These are phyloP conservation scores for Penicillium mononematosum DNA, from an alignment of 495 filamentous ascomycete species.

Conservation along the genomic window DNA sequence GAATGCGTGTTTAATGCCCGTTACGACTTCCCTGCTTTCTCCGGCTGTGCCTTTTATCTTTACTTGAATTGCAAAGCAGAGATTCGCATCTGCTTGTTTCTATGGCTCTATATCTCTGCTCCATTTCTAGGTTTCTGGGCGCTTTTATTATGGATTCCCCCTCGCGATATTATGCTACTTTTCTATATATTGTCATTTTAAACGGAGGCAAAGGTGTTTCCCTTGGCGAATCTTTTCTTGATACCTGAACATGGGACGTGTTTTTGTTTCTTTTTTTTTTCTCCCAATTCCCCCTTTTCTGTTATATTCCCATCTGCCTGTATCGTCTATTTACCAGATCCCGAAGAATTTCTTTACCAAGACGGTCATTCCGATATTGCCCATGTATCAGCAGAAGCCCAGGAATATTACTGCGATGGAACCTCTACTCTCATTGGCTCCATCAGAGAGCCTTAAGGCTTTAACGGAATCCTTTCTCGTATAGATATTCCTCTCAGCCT, in stretches of 20 bases:
- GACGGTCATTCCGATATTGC: slow-evolving; percentile 4
- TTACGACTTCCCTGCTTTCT: slow-evolving; percentile 25
- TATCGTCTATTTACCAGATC: slow-evolving; percentile 6
- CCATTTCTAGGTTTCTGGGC: slow-evolving; percentile 8
- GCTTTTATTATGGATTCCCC: slow-evolving; percentile 18
- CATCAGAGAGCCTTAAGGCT: not conserved
- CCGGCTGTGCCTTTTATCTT: slow-evolving; percentile 1
- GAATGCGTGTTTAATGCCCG: slow-evolving; percentile 29
- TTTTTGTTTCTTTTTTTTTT: slow-evolving; percentile 4
- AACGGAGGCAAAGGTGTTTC: slow-evolving; percentile 36
- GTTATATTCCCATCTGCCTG: slow-evolving; percentile 9
- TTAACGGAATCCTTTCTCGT: not conserved
- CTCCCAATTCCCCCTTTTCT: slow-evolving; percentile 1
- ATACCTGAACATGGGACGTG: slow-evolving; percentile 5
- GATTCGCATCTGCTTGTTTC: slow-evolving; percentile 11
- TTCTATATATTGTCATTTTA: slow-evolving; percentile 26
- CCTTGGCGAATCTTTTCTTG: slow-evolving; percentile 20
- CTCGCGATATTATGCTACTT: slow-evolving; percentile 5
- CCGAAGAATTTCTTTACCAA: not conserved
- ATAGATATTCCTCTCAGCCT: not conserved
- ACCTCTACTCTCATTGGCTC: slow-evolving; percentile 1
- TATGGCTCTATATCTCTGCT: slow-evolving; percentile 1
- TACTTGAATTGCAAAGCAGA: not conserved
- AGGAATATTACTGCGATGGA: slow-evolving; percentile 14
- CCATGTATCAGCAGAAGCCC: slow-evolving; percentile 3